Base-by-base conservation (phyloP, 2,329 filamentous ascomycete genomes). In the Calonectria leucothoes region DNA sequence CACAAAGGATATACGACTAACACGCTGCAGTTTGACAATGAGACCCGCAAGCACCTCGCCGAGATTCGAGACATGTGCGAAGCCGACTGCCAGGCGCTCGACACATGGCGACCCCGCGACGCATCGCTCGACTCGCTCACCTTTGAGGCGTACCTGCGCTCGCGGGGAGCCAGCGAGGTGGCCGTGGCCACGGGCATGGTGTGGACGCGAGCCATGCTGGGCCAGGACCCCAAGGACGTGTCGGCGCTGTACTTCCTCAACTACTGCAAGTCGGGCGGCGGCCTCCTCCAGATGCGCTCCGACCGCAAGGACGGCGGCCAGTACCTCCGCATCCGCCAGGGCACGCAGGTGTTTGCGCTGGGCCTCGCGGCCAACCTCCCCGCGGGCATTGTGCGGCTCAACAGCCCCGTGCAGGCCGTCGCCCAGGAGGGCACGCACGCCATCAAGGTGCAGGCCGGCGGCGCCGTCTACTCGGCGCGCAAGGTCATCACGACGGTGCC, bases 231-330 rank as follows among this genome's bases (percentile, higher is more conserved):
- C 0, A 72, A 69, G 1, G 88, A 91, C 15, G 77, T 90, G 6
- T 88, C 85, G 8, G 89, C 89, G 0, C 78, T 89, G 1, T 91
- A 83, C 77, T 90, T 92, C 76, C 82, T 92, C 27, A 84, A 90
- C 76, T 91, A 92, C 81, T 88, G 87, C 83, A 88, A 87, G 75
- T 86, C 84, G 14, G 88, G 88, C 3, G 86, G 86, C 6, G 90
- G 91, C 0, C 81, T 91, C 3, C 71, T 89, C 71, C 82, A 86
- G 55, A 89, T 91, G 85, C 83, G 88, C 0, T 89, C 88, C 1
- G 90, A 91, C 76, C 78, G 83, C 27, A 87, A 88, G 70, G 77
- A 85, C 51, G 90, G 90, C 6, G 90, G 87, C 0, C 89, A 91
- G 75, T 85, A 89, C 75, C 82, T 91, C 10, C 85, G 89, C 1